These are phyloP conservation scores for Albizia julibrissin DNA, from an alignment of 306 rosid species.

Conservation along the genomic window DNA sequence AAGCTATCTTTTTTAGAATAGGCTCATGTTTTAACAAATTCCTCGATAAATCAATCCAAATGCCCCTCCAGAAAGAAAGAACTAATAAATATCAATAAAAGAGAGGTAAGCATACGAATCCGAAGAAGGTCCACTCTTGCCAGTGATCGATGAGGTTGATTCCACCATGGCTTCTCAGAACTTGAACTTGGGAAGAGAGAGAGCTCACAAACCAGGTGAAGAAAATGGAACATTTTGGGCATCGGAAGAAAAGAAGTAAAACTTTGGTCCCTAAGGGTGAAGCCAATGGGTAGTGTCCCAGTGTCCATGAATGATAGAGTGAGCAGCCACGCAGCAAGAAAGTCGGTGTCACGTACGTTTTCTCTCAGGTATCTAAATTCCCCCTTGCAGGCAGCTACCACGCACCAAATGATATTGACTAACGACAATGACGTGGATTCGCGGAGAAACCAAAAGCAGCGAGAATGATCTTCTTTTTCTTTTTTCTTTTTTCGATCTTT, in stretches of 20 bases:
- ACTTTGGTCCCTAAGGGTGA: neutral
- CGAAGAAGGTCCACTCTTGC: conserved; percentile 25
- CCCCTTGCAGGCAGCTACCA: neutral
- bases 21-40: neutral
- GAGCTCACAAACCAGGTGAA: neutral
- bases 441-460: neutral
- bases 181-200: neutral
- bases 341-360: neutral
- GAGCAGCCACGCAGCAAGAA: conserved; percentile 5
- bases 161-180: conserved; percentile 35
- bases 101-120: conserved; percentile 31
- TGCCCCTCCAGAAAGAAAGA: neutral
- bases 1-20: neutral
- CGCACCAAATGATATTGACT: neutral
- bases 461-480: neutral
- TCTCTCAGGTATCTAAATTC: neutral
- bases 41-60: neutral
- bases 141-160: conserved; percentile 15
- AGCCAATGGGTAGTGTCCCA: conserved; percentile 16
- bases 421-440: neutral
- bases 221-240: no score
- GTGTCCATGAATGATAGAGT: conserved; percentile 6
- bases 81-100: neutral
- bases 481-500: neutral
- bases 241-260: neutral